Base-by-base conservation (phyloP, 2,329 filamentous ascomycete genomes). In the Epichloe aotearoae region DNA sequence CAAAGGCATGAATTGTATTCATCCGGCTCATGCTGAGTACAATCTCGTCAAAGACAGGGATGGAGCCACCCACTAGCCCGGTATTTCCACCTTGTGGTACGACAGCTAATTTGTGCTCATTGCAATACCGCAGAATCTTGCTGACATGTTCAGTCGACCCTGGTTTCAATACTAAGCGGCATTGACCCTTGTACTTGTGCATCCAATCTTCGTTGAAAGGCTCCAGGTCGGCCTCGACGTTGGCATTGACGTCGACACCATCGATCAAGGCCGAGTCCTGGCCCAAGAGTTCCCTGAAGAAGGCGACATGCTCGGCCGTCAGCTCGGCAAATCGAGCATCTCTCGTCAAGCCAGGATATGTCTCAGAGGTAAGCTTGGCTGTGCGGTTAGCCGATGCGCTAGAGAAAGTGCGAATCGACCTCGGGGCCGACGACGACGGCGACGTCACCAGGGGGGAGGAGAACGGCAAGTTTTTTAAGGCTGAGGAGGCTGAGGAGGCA, bases 171-270 rank as follows among this genome's bases (percentile, higher is more conserved):
- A 97, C 89, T 26, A 98, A 73, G 62, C 83, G 82, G 54, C 87
- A 82, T 68, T 96, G 89, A 33, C 93, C 94, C 54, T 87, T 83
- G 73, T 95, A 98, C 71, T 98, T 98, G 69, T 87, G 84, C 90
- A 98, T 96, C 93, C 94, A 98, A 71, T 98, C 93, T 64, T 83
- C 82, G 69, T 98, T 98, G 76, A 89, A 98, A 7, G 86, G 79
- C 64, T 93, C 88, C 57, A 97, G 76, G 64, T 97, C 93, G 60
- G 87, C 86, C 14, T 82, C 66, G 30, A 70, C 86, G 14, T 82
- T 65, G 33, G 70, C 82, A 66, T 90, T 81, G 26, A 55, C 56
- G 3, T 82, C 87, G 50, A 95, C 77, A 47, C 88, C 88, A 64
- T 96, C 90, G 54, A 97, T 80, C 48, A 96, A 75, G 2, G 88